These are phyloP conservation scores for Sporopachydermia quercuum DNA, from an alignment of 805 yeast species.

Conservation along the genomic window DNA sequence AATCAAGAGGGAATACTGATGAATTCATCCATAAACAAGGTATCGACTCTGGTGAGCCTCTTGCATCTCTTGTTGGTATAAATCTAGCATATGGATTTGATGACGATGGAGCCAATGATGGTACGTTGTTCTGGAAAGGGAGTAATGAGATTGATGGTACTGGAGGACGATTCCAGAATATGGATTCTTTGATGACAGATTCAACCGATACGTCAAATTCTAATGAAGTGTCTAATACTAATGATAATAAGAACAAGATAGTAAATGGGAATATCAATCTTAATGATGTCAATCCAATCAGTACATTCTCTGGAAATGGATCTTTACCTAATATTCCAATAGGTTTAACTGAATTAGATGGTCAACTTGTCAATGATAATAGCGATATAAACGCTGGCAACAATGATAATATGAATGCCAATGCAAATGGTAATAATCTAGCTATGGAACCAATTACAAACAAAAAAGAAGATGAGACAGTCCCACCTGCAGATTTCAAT, in stretches of 20 bases:
- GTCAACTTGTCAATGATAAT: too few species aligned
- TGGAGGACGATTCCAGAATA: not conserved
- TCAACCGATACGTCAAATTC: too few species aligned
- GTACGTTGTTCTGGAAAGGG: not conserved
- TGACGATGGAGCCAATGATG: not conserved
- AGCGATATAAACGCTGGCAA: too few species aligned
- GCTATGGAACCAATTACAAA: not conserved
- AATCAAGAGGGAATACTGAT: not conserved
- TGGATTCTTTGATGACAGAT: too few species aligned
- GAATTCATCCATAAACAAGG: not conserved
- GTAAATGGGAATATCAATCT: not conserved
- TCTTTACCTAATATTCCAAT: not conserved
- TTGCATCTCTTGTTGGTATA: not conserved
- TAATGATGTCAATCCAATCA: not conserved
- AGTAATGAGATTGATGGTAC: not conserved
- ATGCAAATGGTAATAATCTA: not conserved
- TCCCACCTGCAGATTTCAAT: not conserved
- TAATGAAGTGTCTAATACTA: too few species aligned
- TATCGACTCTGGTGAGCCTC: not conserved
- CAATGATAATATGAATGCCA: too few species aligned
- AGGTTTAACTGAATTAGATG: not conserved
- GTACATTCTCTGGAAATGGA: not conserved
- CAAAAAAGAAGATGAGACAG: not conserved
- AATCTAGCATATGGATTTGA: not conserved
- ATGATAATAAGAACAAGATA: too few species aligned